These are phyloP conservation scores for Aspergillus sp. DNA, from an alignment of 2,329 filamentous ascomycete genomes.

Conservation along the genomic window DNA sequence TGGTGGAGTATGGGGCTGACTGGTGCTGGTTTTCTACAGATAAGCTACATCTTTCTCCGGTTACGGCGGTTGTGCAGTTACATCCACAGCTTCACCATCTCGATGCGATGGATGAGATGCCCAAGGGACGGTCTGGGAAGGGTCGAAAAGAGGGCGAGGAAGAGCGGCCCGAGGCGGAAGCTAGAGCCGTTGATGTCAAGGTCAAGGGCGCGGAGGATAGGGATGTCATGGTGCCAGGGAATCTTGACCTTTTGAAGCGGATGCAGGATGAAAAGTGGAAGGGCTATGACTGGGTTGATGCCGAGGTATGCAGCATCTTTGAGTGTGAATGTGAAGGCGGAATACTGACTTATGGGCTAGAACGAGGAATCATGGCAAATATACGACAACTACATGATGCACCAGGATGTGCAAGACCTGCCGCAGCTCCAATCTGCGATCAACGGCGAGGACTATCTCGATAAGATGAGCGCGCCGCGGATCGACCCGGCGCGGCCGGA, in stretches of 20 bases:
- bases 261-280: constrained; percentile 85
- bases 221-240: constrained; percentile 65
- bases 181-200: constrained; percentile 81
- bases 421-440: constrained; percentile 56
- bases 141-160: constrained; percentile 44
- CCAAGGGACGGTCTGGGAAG: constrained; percentile 34
- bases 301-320: constrained; percentile 52
- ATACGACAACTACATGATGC: constrained; percentile 72
- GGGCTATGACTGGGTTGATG: constrained; percentile 75
- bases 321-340: neutral
- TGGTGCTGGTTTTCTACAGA: constrained; percentile 50
- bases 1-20: neutral
- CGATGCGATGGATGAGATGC: constrained; percentile 75
- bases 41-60: constrained; percentile 81
- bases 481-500: constrained; percentile 46
- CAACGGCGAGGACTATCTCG: constrained; percentile 60
- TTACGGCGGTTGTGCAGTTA: constrained; percentile 81
- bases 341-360: constrained; percentile 28
- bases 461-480: constrained; percentile 60
- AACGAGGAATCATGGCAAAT: constrained; percentile 70
- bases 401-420: constrained; percentile 43
- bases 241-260: constrained; percentile 71
- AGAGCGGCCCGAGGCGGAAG: constrained; percentile 53
- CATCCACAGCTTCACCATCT: constrained; percentile 91
- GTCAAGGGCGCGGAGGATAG: constrained; percentile 74